A percentile compares a stretch with the other conserved stretches of the same genome.
Evolutionary conservation across 73 alveolate genomes (phyloP).

Genomic region (Durusdinium trenchii): DNA sequence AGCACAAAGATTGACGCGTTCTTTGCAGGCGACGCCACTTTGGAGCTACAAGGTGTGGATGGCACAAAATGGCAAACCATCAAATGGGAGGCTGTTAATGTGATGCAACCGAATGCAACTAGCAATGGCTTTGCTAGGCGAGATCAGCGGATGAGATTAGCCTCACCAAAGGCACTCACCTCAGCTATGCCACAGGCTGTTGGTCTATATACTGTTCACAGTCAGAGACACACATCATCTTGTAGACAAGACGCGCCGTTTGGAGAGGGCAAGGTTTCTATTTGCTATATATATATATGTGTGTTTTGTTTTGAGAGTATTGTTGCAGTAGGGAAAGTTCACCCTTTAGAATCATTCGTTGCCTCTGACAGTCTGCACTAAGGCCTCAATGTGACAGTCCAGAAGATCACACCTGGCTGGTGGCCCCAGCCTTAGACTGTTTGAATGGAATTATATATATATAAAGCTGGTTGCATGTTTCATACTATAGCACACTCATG

Average conservation of each 20-base stretch:
- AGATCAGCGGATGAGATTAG: constrained; percentile 15
- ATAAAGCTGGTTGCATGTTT: too few relatives aligned
- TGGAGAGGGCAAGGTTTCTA: too few relatives aligned
- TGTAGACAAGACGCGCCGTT: too few relatives aligned
- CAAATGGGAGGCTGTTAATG: background rate
- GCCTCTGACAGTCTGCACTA: too few relatives aligned
- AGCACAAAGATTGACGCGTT: too few relatives aligned
- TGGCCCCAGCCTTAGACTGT: constrained; percentile 42
- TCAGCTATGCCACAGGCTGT: background rate
- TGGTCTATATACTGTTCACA: background rate
- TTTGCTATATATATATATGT: too few relatives aligned
- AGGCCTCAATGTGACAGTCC: background rate
- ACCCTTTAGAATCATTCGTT: too few relatives aligned
- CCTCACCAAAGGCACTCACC: constrained; percentile 30
- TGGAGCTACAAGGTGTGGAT: constrained; percentile 38
- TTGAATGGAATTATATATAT: too few relatives aligned
- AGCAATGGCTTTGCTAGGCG: background rate
- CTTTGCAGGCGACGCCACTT: constrained; percentile 16
- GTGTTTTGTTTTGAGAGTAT: too few relatives aligned
- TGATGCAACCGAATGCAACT: background rate
- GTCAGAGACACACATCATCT: too few relatives aligned
- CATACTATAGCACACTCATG: too few relatives aligned
- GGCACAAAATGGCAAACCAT: background rate
- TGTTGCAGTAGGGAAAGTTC: too few relatives aligned
- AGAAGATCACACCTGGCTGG: constrained; percentile 41